Percentiles rank a stretch among this genome's conserved stretches.
Evolutionary conservation across 257 asterid genomes (phyloP).

Genomic region (Nyctanthes arbortristis): DNA sequence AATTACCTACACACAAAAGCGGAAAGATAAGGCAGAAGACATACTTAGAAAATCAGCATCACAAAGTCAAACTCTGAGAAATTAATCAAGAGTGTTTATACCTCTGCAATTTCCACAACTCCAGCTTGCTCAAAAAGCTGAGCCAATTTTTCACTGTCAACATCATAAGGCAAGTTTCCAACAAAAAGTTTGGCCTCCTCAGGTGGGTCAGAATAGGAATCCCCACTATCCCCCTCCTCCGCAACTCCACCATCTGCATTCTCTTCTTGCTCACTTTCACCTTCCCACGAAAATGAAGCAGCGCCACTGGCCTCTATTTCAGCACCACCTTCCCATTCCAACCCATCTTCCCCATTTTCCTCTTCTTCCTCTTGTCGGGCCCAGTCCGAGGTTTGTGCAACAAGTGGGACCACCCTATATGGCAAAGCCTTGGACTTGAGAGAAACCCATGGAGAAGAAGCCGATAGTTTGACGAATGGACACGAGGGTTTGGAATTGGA

Average conservation of each 20-base stretch:
- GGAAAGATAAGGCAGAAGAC: neutral
- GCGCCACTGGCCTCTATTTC: slow-evolving; percentile 15
- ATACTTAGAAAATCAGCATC: neutral
- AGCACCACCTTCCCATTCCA: slow-evolving; percentile 6
- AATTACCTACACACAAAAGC: slow-evolving; percentile 57
- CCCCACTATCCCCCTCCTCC: slow-evolving; percentile 27
- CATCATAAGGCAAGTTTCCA: slow-evolving; percentile 79
- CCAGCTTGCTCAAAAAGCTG: slow-evolving; percentile 73
- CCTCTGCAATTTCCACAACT: slow-evolving; percentile 86
- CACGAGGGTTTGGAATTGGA: slow-evolving; percentile 19
- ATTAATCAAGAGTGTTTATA: slow-evolving; percentile 16
- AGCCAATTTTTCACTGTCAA: slow-evolving; percentile 69
- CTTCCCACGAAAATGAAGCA: slow-evolving; percentile 10
- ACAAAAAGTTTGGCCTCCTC: slow-evolving; percentile 83
- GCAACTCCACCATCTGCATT: slow-evolving; percentile 24
- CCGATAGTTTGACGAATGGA: neutral
- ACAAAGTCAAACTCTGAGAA: neutral
- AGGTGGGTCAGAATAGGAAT: slow-evolving; percentile 47
- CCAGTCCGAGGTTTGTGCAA: slow-evolving; percentile 47
- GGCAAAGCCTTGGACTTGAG: slow-evolving; percentile 34
- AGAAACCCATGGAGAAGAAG: slow-evolving; percentile 21
- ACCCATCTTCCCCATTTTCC: neutral
- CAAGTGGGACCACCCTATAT: slow-evolving; percentile 30
- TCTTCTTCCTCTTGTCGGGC: slow-evolving; percentile 35
- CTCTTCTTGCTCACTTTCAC: slow-evolving; percentile 19